phyloP scores from a whole-genome alignment of 371 early-diverging fungal species.

The Lichtheimia corymbifera region DNA sequence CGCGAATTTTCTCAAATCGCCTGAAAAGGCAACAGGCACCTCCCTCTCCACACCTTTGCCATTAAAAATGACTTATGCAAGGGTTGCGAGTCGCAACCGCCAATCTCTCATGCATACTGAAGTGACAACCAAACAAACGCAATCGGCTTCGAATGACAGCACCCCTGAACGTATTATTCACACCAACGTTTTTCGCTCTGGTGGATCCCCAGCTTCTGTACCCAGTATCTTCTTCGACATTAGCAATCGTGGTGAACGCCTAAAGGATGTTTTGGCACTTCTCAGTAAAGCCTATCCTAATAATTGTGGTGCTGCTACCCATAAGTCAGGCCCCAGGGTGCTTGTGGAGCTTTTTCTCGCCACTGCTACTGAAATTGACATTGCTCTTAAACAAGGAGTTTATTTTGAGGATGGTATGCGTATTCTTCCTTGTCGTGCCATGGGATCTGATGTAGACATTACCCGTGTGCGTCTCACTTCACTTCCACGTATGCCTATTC shows the following conservation, averaged over 20 bases:
- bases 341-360: conserved; percentile 2
- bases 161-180: background rate
- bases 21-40: background rate
- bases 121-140: too few species aligned
- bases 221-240: conserved; percentile 4
- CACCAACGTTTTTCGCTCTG: conserved; percentile 7
- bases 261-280: background rate
- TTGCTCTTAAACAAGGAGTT: too few species aligned
- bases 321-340: background rate
- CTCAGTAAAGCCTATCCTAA: background rate
- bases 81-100: too few species aligned
- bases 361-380: background rate
- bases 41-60: background rate
- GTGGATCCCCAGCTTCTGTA: conserved; percentile 4
- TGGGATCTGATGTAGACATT: too few species aligned
- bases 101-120: too few species aligned
- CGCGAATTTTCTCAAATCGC: background rate
- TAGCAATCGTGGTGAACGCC: conserved; percentile 6
- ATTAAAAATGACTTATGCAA: too few species aligned
- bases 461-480: too few species aligned
- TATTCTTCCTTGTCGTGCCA: too few species aligned
- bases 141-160: background rate
- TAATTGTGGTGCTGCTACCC: background rate
- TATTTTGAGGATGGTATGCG: too few species aligned
- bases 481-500: too few species aligned